Conservation (phyloP, 176 grass and related monocot species). For the Cymbopogon citratus region DNA sequence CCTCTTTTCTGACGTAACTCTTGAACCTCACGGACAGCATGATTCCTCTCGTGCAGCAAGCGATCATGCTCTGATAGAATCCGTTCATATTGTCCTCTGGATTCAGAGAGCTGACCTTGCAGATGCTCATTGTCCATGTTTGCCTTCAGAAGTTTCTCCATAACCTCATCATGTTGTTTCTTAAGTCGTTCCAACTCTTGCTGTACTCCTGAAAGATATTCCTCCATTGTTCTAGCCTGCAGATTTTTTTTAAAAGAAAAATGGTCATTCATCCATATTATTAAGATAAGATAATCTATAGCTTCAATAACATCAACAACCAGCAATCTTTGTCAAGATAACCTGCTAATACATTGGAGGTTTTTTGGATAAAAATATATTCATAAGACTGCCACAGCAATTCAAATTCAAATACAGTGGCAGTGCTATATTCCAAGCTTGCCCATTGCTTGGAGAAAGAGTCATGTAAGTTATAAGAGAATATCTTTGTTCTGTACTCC, state of each 20-base stretch:
- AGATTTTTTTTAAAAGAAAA: not conserved
- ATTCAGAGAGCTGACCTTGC: slow-evolving; percentile 33
- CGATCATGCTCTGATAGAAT: slow-evolving; percentile 37
- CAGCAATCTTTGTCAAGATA: not conserved
- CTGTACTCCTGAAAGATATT: slow-evolving; percentile 31
- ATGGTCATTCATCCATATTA: not conserved
- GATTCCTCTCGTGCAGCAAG: slow-evolving; percentile 38
- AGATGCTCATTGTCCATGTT: slow-evolving; percentile 19
- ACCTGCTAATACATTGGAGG: not conserved
- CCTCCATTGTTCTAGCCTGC: slow-evolving; percentile 35
- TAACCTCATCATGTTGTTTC: slow-evolving; percentile 6
- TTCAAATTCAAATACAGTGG: not conserved
- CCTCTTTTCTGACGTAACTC: slow-evolving; percentile 42
- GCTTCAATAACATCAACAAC: not conserved
- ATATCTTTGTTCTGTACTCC: not conserved
- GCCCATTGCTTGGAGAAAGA: not conserved
- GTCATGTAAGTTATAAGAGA: not conserved
- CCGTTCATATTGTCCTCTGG: slow-evolving; percentile 14
- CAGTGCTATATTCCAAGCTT: not conserved
- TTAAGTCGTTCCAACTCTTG: slow-evolving; percentile 28
- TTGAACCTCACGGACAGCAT: slow-evolving; percentile 34
- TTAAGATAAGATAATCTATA: not conserved
- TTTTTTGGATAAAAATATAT: not conserved
- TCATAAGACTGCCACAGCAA: not conserved
- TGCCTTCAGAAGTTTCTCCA: slow-evolving; percentile 15